Evolutionary conservation across 768 basidiomycete genomes (phyloP), one percentile per base, ranked within the genome.

Genomic region (Lentinula sp.): DNA sequence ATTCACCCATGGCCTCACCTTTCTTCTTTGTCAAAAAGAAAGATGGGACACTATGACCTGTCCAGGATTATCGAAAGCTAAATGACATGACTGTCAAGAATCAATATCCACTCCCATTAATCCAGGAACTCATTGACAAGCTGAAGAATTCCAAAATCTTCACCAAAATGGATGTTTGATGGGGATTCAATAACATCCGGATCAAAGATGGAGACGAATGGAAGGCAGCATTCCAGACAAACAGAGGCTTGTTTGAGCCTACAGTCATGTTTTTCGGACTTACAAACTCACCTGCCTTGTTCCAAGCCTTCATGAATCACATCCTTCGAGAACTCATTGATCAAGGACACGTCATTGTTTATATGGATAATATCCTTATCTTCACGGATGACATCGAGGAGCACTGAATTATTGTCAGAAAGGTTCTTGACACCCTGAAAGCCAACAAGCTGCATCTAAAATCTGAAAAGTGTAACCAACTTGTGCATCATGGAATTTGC

Each of bases 261-360:
- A 61, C 69, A 1, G 77, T 81, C 6, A 81, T 81, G 77, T 78
- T 73, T 57, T 77, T 76, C 42, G 74, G 76, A 0, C 55, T 74
- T 7, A 68, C 65, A 46, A 76, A 79, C 52, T 66, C 77, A 32
- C 66, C 68, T 5, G 61, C 66, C 10, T 74, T 66, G 0, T 59
- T 68, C 6, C 65, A 79, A 6, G 46, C 71, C 0, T 67, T 77
- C 3, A 64, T 78, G 36, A 73, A 77, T 57, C 69, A 77, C 63
- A 73, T 78, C 32, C 61, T 74, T 45, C 62, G 3, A 37, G 67
- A 71, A 9, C 63, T 72, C 8, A 65, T 76, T 33, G 28, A 46
- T 2, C 62, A 66, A 42, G 62, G 64, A 1, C 28, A 18, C 23
- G 23, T 23, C 23, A 23, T 23, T 23, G 23, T 23, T 3, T 23